These are phyloP conservation scores for Megacollybia marginata DNA, from an alignment of 768 basidiomycete genomes.

Conservation along the genomic window DNA sequence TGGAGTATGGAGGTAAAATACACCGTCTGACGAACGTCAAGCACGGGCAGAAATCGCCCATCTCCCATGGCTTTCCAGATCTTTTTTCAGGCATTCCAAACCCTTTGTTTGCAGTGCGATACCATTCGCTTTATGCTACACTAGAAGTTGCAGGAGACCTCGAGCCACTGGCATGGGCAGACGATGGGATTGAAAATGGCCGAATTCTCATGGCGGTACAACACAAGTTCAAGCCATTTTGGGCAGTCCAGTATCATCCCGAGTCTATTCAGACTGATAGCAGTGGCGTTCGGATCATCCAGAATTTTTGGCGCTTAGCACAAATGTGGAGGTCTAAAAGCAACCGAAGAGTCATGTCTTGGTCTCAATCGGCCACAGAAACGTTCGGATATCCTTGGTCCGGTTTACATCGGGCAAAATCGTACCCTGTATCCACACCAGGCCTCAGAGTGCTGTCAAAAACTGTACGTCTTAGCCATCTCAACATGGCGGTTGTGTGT, in stretches of 20 bases:
- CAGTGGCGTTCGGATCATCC: conserved; percentile 60
- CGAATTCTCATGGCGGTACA: conserved; percentile 67
- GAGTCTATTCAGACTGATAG: conserved; percentile 71
- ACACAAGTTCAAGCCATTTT: conserved; percentile 63
- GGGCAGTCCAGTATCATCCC: conserved; percentile 88
- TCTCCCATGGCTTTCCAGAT: conserved; percentile 51
- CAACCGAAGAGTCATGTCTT: conserved; percentile 31
- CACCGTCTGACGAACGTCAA: conserved; percentile 61
- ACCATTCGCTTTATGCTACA: conserved; percentile 72
- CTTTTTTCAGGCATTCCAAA: conserved; percentile 52
- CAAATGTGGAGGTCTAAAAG: conserved; percentile 41
- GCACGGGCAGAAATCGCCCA: conserved; percentile 65
- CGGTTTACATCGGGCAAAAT: conserved; percentile 19
- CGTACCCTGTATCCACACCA: conserved; percentile 13
- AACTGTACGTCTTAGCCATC: conserved; percentile 33
- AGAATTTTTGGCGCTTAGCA: conserved; percentile 71
- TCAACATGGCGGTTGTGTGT: conserved; percentile 41
- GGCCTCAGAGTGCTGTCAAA: conserved; percentile 10
- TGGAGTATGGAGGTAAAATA: conserved; percentile 58
- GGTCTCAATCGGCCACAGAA: conserved; percentile 28
- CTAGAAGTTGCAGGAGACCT: conserved; percentile 38
- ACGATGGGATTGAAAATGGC: conserved; percentile 62
- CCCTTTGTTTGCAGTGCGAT: conserved; percentile 56
- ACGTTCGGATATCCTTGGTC: conserved; percentile 57
- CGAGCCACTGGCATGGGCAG: conserved; percentile 65